Conservation (phyloP, 805 yeast genomes). For the Tetrapisispora fleetii region DNA sequence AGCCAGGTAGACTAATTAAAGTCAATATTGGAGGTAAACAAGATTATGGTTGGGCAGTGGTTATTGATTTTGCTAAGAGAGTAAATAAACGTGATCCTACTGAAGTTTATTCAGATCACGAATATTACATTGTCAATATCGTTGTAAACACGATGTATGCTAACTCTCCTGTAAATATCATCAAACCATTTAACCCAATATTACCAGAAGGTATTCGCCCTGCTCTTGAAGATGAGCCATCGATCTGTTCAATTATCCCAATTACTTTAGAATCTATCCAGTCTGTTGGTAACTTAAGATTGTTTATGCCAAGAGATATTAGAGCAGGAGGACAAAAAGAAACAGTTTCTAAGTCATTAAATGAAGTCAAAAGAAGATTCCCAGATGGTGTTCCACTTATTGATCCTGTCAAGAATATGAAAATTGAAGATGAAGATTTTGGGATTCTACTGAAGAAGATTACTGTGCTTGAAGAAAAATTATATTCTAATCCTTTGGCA, state of each 20-base stretch:
- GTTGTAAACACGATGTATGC: constrained; percentile 67
- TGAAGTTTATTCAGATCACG: constrained; percentile 67
- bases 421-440: constrained; percentile 77
- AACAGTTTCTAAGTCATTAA: constrained; percentile 57
- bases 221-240: constrained; percentile 57
- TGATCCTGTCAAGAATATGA: constrained; percentile 90
- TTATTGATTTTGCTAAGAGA: constrained; percentile 67
- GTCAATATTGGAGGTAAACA: constrained; percentile 43
- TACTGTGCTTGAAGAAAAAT: constrained; percentile 69
- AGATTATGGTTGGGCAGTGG: constrained; percentile 96
- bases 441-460: constrained; percentile 60
- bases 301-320: constrained; percentile 69
- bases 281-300: constrained; percentile 68
- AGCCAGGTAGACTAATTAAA: constrained; percentile 77
- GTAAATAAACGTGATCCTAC: constrained; percentile 47
- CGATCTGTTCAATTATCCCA: constrained; percentile 72
- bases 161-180: constrained; percentile 75
- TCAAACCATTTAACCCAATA: constrained; percentile 67
- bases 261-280: constrained; percentile 71
- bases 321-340: constrained; percentile 52
- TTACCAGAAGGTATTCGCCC: constrained; percentile 87
- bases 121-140: constrained; percentile 79
- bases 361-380: constrained; percentile 72
- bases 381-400: constrained; percentile 86
- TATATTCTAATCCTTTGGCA: constrained; percentile 58